Percentiles rank a stretch among this genome's conserved stretches.
These are phyloP conservation scores for Terfezia claveryi DNA, from an alignment of 495 filamentous ascomycete genomes.

Conservation along the genomic window DNA sequence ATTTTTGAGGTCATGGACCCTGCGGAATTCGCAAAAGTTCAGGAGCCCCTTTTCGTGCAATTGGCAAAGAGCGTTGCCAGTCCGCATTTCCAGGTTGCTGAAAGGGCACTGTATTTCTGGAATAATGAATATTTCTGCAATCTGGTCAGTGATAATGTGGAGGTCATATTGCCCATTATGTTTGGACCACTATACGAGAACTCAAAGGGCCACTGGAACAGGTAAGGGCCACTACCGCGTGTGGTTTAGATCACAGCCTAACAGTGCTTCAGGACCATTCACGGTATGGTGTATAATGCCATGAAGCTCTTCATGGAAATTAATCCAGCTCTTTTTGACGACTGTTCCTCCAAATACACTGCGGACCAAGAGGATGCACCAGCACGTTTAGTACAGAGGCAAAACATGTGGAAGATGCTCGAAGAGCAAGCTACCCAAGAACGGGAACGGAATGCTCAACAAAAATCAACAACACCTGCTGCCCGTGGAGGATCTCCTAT, in stretches of 20 bases:
- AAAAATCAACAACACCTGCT: constrained; percentile 18
- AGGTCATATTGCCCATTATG: constrained; percentile 97
- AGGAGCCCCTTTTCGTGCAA: constrained; percentile 91
- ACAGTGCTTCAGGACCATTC: constrained; percentile 54
- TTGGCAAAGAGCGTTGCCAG: constrained; percentile 95
- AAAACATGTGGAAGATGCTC: constrained; percentile 71
- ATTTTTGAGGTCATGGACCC: constrained; percentile 99
- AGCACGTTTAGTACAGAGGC: constrained; percentile 48
- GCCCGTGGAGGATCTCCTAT: constrained; percentile 30
- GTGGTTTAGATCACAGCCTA: neutral
- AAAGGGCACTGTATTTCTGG: constrained; percentile 97
- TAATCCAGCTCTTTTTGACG: constrained; percentile 93
- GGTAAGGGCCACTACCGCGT: constrained; percentile 31
- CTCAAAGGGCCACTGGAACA: constrained; percentile 98
- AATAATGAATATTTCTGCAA: constrained; percentile 99
- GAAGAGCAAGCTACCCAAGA: constrained; percentile 25
- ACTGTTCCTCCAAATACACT: constrained; percentile 95
- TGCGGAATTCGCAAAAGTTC: constrained; percentile 93
- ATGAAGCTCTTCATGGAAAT: constrained; percentile 99
- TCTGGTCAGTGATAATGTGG: constrained; percentile 94
- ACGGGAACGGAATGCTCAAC: constrained; percentile 31
- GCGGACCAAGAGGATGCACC: constrained; percentile 80
- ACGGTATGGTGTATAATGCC: constrained; percentile 99
- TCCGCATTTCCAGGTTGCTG: constrained; percentile 96
- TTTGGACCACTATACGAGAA: constrained; percentile 98